These are phyloP conservation scores for Boletellus deceptivus DNA, from an alignment of 1,284 basidiomycete genomes.

Conservation along the genomic window DNA sequence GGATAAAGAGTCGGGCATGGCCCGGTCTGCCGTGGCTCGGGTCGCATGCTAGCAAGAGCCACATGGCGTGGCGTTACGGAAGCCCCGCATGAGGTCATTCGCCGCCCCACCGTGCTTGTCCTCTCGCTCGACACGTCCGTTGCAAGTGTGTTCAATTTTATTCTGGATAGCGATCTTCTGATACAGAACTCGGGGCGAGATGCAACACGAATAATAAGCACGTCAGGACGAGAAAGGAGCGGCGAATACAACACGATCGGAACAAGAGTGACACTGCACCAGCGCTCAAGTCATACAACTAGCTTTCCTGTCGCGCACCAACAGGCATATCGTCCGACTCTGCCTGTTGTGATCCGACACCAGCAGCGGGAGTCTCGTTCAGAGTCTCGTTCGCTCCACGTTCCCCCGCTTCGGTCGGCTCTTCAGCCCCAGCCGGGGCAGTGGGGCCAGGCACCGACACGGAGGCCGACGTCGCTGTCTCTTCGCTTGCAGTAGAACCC, in stretches of 20 bases:
- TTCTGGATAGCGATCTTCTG: slow-evolving; percentile 6
- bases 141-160: neutral
- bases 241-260: slow-evolving; percentile 4
- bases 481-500: slow-evolving; percentile 42
- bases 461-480: slow-evolving; percentile 33
- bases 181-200: slow-evolving; percentile 11
- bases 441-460: slow-evolving; percentile 29
- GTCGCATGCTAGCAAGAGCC: too few relatives aligned
- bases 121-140: too few relatives aligned
- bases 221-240: slow-evolving; percentile 1
- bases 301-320: slow-evolving; percentile 4
- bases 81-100: too few relatives aligned
- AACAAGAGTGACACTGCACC: slow-evolving; percentile 8
- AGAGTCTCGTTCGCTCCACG: slow-evolving; percentile 5
- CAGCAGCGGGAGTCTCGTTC: slow-evolving; percentile 4
- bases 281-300: neutral
- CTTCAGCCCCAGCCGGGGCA: slow-evolving; percentile 12
- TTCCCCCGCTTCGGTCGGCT: slow-evolving; percentile 16
- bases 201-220: slow-evolving; percentile 17
- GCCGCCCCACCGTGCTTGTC: too few relatives aligned
- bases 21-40: too few relatives aligned
- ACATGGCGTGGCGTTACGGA: too few relatives aligned
- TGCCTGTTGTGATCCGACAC: slow-evolving; percentile 6
- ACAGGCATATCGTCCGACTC: neutral
- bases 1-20: too few relatives aligned